Evolutionary conservation across 2,329 filamentous ascomycete genomes (phyloP), one percentile per base, ranked within the genome.

Genomic region (Furcasterigmium furcatum): DNA sequence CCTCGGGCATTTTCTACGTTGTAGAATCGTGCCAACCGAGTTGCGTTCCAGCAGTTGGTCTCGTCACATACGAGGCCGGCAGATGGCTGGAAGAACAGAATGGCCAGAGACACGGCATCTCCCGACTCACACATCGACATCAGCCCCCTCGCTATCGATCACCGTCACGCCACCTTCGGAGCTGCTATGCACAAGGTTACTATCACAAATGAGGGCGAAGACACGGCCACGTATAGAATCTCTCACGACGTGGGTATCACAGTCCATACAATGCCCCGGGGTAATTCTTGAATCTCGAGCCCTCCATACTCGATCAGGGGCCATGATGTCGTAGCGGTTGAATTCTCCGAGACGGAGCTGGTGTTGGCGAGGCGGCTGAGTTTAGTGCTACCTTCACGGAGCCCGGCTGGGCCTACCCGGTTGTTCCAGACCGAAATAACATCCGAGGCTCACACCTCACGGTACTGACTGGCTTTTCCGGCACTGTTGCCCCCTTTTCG

Each of bases 381-480:
- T 14, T 45, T 10, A 30, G 24, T 3, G 16, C 32, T 1, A n/a
- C 44, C 0, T 45, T 45, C 2, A 41, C 38, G 8, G 36, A 45
- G 2, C 61, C 30, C 29, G 44, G 43, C 22, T 46, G 44, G 44
- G 25, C 27, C 18, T 46, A 46, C 39, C 44, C 44, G 9, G 14
- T 22, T 6, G 19, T 46, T 4, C 38, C 39, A 14, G 44, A 39
- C 14, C n/a, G 43, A 39, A 42, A 46, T n/a, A 46, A 46, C 25
- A 36, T 42, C 32, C 42, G 29, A 13, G 40, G 21, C 27, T 35
- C 21, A 9, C 9, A 27, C 4, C 22, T 36, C 30, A 25, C 36
- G 9, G 25, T 24, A 6, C 24, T 30, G 3, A 16, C 16, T n/a
- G 34, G 34, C 30, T 39, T 18, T 16, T 30, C 10, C 21, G 39